phyloP scores from a whole-genome alignment of 305 asterid species.

The Fraxinus velutina region DNA sequence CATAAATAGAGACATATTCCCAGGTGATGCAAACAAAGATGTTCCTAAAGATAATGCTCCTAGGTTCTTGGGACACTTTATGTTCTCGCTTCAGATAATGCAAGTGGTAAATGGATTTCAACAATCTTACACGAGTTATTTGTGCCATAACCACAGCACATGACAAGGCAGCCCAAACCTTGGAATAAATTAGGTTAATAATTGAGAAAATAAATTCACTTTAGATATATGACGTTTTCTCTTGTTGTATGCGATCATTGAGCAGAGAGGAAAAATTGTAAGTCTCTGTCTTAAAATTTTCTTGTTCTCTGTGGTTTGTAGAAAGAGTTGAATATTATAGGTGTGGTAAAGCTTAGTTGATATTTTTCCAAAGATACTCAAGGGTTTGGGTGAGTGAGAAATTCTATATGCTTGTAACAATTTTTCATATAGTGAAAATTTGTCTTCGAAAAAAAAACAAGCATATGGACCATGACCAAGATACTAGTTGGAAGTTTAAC shows the following conservation, averaged over 20 bases:
- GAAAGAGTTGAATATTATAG: neutral
- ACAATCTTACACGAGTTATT: neutral
- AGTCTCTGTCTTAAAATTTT: neutral
- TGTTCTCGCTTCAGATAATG: neutral
- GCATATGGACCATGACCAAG: neutral
- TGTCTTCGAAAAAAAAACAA: neutral
- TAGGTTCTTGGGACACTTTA: neutral
- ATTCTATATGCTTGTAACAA: neutral
- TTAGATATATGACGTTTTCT: neutral
- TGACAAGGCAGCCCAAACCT: neutral
- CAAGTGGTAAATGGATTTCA: neutral
- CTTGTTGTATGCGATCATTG: neutral
- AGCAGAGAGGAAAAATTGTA: neutral
- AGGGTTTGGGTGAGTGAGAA: neutral
- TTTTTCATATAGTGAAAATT: neutral
- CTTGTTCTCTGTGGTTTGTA: neutral
- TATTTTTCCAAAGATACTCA: neutral
- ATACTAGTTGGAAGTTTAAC: neutral
- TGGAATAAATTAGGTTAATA: neutral
- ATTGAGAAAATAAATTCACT: neutral
- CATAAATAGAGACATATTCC: neutral
- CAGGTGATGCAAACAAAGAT: neutral
- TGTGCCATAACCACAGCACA: conserved; percentile 2
- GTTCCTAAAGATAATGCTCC: neutral
- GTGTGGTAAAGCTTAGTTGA: neutral